Percentiles rank a stretch among this genome's conserved stretches.
These are phyloP conservation scores for Eruca vesicaria DNA, from an alignment of 441 rosid species.

Conservation along the genomic window DNA sequence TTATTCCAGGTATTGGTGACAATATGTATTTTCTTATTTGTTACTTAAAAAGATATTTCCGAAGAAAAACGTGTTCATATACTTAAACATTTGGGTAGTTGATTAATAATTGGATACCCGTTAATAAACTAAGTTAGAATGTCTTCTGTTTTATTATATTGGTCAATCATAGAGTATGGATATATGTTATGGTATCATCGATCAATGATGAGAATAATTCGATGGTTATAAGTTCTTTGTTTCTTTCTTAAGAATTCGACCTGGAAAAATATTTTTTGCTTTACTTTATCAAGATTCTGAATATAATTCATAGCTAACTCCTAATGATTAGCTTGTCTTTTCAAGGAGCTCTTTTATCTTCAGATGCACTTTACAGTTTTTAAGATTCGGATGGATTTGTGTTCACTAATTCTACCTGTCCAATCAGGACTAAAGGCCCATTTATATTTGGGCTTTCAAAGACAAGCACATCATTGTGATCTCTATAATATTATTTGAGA, in stretches of 20 bases:
- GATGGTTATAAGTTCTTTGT: not conserved
- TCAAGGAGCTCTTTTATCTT: conserved; percentile 7
- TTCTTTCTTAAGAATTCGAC: not conserved
- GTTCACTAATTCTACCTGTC: not conserved
- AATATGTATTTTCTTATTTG: not conserved
- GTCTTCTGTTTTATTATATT: not conserved
- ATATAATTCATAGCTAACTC: conserved; percentile 10
- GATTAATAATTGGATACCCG: not conserved
- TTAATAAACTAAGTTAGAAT: not conserved
- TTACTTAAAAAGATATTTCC: not conserved
- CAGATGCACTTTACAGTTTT: not conserved
- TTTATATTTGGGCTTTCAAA: not conserved
- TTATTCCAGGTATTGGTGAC: not conserved
- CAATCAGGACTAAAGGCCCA: not conserved
- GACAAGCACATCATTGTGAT: not conserved
- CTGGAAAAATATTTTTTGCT: not conserved
- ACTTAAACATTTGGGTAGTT: not conserved
- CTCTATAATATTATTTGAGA: too few species aligned
- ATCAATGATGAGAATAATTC: not conserved
- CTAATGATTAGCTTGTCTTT: conserved; percentile 22
- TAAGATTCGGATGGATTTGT: not conserved
- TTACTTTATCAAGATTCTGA: conserved; percentile 5
- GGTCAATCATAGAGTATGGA: not conserved
- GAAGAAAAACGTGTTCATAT: not conserved
- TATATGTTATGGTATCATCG: not conserved